Conservation (phyloP, 2,329 filamentous ascomycete genomes). For the Botryotinia narcissicola region DNA sequence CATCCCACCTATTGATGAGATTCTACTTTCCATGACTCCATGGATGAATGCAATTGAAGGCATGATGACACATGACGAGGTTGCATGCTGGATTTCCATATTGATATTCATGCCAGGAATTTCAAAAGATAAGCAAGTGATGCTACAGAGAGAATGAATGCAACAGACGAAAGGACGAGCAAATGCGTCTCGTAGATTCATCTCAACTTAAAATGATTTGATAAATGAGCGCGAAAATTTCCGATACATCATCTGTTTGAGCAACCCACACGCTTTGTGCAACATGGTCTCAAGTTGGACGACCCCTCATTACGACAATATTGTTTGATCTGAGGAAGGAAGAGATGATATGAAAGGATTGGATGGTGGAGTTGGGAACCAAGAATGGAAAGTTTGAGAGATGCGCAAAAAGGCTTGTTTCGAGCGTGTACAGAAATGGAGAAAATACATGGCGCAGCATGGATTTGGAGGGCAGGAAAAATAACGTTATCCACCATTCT, state of each 20-base stretch:
- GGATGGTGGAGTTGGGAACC: neutral
- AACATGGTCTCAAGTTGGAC: neutral
- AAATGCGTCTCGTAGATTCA: neutral
- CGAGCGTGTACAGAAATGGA: neutral
- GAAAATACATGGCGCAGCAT: neutral
- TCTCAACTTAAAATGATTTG: conserved; percentile 6
- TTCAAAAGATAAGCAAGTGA: neutral
- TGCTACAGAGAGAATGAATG: neutral
- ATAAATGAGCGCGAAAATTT: neutral
- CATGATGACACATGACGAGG: neutral
- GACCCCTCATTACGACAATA: neutral
- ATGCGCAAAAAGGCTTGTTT: neutral
- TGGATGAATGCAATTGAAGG: neutral
- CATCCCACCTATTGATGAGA: neutral
- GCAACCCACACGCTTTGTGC: neutral
- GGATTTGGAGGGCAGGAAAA: neutral
- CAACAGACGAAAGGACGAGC: neutral
- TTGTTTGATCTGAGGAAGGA: conserved; percentile 1
- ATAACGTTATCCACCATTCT: neutral
- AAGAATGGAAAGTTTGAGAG: neutral
- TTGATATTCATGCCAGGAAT: neutral
- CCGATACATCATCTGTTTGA: neutral
- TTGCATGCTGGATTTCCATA: neutral
- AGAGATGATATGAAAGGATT: neutral
- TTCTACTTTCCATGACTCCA: neutral